Percentiles rank a stretch among this genome's conserved stretches.
phyloP scores from a whole-genome alignment of 345 rosid genomes.

The Kernera saxatilis region DNA sequence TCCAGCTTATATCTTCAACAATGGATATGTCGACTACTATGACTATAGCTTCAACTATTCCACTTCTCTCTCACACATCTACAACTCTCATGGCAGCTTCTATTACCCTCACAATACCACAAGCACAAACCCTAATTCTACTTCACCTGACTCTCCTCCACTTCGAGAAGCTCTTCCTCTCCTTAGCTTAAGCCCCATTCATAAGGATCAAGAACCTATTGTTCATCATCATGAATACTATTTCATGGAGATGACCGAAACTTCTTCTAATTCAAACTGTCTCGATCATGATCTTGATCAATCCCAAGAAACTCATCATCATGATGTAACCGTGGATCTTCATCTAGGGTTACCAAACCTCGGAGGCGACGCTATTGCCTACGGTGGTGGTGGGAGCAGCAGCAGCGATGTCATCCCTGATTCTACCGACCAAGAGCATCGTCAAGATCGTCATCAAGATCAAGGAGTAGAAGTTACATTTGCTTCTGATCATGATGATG shows the following conservation, averaged over 20 bases:
- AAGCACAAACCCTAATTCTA: slow-evolving; percentile 22
- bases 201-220: slow-evolving; percentile 35
- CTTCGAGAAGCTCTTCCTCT: slow-evolving; percentile 86
- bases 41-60: slow-evolving; percentile 39
- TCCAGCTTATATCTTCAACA: slow-evolving; percentile 48
- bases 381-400: slow-evolving; percentile 30
- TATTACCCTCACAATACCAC: slow-evolving; percentile 28
- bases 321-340: slow-evolving; percentile 63
- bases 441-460: slow-evolving; percentile 28
- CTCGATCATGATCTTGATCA: slow-evolving; percentile 29
- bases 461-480: slow-evolving; percentile 44
- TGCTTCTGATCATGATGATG: slow-evolving; percentile 31
- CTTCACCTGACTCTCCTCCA: slow-evolving; percentile 60
- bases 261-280: slow-evolving; percentile 11
- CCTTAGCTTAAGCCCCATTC: slow-evolving; percentile 66
- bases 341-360: slow-evolving; percentile 76
- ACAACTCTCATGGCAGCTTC: slow-evolving; percentile 27
- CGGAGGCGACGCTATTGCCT: slow-evolving; percentile 12
- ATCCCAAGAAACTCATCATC: slow-evolving; percentile 31
- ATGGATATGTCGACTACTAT: slow-evolving; percentile 44
- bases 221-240: slow-evolving; percentile 37
- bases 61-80: slow-evolving; percentile 31
- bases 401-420: slow-evolving; percentile 15
- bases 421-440: slow-evolving; percentile 18
- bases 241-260: slow-evolving; percentile 32